Evolutionary conservation across 176 grass and related monocot species (phyloP), one percentile per base, ranked within the genome.

Genomic region (Eleusine coracana): DNA sequence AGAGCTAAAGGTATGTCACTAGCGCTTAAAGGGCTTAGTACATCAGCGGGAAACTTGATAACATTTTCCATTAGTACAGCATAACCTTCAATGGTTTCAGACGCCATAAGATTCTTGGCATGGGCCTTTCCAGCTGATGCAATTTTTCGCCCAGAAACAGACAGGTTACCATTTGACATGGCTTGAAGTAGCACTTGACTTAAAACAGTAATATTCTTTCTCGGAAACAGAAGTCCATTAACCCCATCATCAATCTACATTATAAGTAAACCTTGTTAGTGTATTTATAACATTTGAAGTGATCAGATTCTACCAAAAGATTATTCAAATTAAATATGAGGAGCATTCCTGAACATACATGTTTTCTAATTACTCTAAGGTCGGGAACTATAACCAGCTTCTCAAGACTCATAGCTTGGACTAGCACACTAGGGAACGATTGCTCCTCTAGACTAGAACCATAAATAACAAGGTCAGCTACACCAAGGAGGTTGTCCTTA

Each of bases 371-470:
- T 80, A 99, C 90, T 83, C 65, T 73, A 78, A 96, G 80, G 51
- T 99, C 92, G 38, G 97, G 93, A 92, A 93, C 97, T 83, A 99
- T 82, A 89, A 96, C 77, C 76, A 99, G 88, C 84, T 91, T 99
- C 76, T 86, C 87, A 77, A 96, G 86, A 81, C 78, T 87, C 97
- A 99, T 99, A 81, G 91, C 91, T 87, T 96, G 86, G 31, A 83
- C 81, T 76, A 99, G 77, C 65, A 92, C 80, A 70, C 80, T 83
- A 37, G 97, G 97, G 78, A 99, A 99, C 67, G 87, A 87, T 71
- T 92, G 87, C 75, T 99, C 97, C 78, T 99, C 93, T 58, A 99
- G 87, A 89, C 87, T 94, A 28, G 93, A 99, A 82, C 87, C 81
- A 72, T 99, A 96, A 82, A 99, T 90, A 66, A 96, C 91, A 78